Percentiles rank a stretch among this genome's conserved stretches.
These are phyloP conservation scores for Coniochaeta sp. DNA, from an alignment of 2,329 filamentous ascomycete species.

Conservation along the genomic window DNA sequence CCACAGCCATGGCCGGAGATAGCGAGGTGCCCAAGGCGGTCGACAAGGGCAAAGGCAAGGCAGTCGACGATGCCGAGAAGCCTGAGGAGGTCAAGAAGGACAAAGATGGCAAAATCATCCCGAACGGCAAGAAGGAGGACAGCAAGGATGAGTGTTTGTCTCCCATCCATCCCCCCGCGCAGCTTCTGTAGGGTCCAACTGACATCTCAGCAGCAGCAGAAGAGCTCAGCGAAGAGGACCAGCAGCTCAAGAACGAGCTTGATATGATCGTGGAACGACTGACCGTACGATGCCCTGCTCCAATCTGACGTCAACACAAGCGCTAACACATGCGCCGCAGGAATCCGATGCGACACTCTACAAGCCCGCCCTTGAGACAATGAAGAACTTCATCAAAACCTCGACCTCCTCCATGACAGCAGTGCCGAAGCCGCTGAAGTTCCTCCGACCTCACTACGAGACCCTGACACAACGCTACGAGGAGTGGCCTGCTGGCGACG, in stretches of 20 bases:
- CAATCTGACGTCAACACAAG: not conserved
- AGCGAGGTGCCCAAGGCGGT: slow-evolving; percentile 75
- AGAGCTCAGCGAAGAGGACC: slow-evolving; percentile 95
- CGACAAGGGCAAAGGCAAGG: slow-evolving; percentile 97
- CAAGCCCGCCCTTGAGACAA: slow-evolving; percentile 85
- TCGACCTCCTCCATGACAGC: slow-evolving; percentile 99
- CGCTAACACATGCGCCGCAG: slow-evolving; percentile 35
- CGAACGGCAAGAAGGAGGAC: slow-evolving; percentile 73
- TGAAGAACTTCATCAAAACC: slow-evolving; percentile 98
- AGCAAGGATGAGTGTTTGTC: slow-evolving; percentile 47
- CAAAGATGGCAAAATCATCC: slow-evolving; percentile 62
- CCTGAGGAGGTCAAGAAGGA: slow-evolving; percentile 50
- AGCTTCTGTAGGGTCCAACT: slow-evolving; percentile 6
- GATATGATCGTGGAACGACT: slow-evolving; percentile 97
- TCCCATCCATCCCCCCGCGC: slow-evolving; percentile 8
- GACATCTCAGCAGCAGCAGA: slow-evolving; percentile 46
- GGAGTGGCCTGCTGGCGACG: slow-evolving; percentile 73
- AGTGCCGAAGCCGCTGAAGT: slow-evolving; percentile 96
- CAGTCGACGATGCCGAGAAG: slow-evolving; percentile 61
- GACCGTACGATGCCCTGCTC: slow-evolving; percentile 48
- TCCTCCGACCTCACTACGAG: slow-evolving; percentile 94
- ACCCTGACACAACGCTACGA: slow-evolving; percentile 82
- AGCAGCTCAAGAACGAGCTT: slow-evolving; percentile 95
- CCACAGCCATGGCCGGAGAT: slow-evolving; percentile 74
- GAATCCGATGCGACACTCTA: slow-evolving; percentile 84